These are phyloP conservation scores for Carnegiea gigantea DNA, from an alignment of 179 eudicot species.

Conservation along the genomic window DNA sequence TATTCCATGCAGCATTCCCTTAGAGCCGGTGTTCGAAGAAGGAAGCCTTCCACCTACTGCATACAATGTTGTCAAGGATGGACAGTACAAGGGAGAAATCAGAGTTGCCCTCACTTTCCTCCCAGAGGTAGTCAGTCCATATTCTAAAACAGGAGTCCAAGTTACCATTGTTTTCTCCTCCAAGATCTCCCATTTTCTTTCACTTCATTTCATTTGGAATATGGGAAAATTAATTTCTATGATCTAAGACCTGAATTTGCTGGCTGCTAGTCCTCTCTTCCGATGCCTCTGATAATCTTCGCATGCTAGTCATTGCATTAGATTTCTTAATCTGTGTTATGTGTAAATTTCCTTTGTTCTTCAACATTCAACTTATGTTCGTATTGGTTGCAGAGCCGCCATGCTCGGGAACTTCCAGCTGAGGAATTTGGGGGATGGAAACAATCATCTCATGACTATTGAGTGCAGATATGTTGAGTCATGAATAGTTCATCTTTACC, in stretches of 20 bases:
- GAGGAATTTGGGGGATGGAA: constrained; percentile 41
- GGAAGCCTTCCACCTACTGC: constrained; percentile 51
- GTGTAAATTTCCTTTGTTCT: not conserved
- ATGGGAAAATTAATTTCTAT: not conserved
- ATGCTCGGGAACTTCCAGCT: constrained; percentile 24
- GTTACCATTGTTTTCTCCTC: not conserved
- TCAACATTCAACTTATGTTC: not conserved
- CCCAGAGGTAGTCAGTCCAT: constrained; percentile 47
- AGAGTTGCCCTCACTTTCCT: constrained; percentile 60
- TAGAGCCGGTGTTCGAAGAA: constrained; percentile 45
- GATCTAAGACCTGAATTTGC: not conserved
- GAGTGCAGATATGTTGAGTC: not conserved
- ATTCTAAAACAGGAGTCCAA: not conserved
- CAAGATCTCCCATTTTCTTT: not conserved
- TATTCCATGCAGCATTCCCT: constrained; percentile 52
- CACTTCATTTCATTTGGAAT: not conserved
- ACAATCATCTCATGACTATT: constrained; percentile 26
- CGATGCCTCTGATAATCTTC: not conserved
- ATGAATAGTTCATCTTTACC: not conserved
- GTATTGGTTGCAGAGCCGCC: constrained; percentile 20
- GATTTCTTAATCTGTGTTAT: not conserved
- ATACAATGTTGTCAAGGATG: constrained; percentile 71
- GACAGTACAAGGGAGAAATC: constrained; percentile 58
- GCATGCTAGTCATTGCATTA: not conserved
- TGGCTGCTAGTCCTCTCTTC: too few species aligned